Evolutionary conservation across 2,329 filamentous ascomycete genomes (phyloP).

Genomic region (Colletotrichum horii): DNA sequence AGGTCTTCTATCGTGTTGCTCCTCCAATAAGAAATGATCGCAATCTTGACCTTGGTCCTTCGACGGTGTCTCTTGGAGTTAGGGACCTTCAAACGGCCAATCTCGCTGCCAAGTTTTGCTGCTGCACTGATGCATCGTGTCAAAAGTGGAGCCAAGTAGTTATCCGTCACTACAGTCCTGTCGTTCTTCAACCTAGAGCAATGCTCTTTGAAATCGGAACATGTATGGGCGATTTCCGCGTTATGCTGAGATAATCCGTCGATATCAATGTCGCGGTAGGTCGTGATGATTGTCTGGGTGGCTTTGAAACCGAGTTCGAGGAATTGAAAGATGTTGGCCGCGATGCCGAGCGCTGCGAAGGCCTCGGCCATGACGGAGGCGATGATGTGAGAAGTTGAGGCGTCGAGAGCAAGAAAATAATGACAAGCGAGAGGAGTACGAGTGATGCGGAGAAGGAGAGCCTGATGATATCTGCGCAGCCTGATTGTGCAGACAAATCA

Average conservation of each 20-base stretch:
- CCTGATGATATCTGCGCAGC: neutral
- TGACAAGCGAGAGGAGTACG: too few relatives aligned
- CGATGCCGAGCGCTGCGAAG: conserved; percentile 47
- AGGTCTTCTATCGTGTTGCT: neutral
- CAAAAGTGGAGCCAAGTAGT: neutral
- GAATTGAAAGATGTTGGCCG: conserved; percentile 11
- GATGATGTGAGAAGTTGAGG: neutral
- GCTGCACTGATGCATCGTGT: neutral
- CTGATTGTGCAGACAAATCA: neutral
- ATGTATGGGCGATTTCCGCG: neutral
- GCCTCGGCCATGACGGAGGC: neutral
- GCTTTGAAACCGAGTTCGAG: conserved; percentile 5
- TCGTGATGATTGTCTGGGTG: neutral
- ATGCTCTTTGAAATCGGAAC: neutral
- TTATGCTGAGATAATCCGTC: neutral
- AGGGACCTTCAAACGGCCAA: neutral
- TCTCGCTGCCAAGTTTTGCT: neutral
- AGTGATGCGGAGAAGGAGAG: neutral
- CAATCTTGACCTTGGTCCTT: neutral
- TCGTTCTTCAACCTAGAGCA: neutral
- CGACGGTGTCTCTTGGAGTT: neutral
- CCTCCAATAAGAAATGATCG: neutral
- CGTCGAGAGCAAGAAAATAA: too few relatives aligned
- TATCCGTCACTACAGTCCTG: neutral
- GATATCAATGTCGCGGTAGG: neutral